phyloP scores from a whole-genome alignment of 768 basidiomycete genomes.

The Leccinum sublutescens region DNA sequence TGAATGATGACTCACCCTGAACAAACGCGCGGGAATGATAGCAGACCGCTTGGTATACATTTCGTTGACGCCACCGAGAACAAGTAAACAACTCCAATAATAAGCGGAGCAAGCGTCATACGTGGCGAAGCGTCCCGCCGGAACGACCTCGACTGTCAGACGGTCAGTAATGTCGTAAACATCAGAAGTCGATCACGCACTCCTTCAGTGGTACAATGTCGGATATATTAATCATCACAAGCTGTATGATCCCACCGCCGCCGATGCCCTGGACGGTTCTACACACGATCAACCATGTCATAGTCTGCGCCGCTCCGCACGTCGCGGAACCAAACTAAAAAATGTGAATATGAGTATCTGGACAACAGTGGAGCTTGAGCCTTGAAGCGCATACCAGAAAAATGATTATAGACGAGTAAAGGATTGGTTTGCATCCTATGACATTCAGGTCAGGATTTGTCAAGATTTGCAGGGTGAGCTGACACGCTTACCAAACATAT shows the following conservation, averaged over 20 bases:
- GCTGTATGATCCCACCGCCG: slow-evolving; percentile 75
- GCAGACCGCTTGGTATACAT: slow-evolving; percentile 59
- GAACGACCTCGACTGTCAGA: slow-evolving; percentile 69
- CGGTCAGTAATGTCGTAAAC: slow-evolving; percentile 15
- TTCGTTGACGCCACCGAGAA: slow-evolving; percentile 58
- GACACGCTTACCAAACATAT: slow-evolving; percentile 40
- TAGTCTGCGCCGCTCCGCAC: slow-evolving; percentile 76
- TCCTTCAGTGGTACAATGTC: slow-evolving; percentile 82
- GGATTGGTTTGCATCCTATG: slow-evolving; percentile 64
- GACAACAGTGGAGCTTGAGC: not conserved
- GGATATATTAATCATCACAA: slow-evolving; percentile 74
- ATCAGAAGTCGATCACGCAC: slow-evolving; percentile 38
- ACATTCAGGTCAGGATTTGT: not conserved
- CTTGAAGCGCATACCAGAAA: slow-evolving; percentile 62
- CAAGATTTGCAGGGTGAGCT: slow-evolving; percentile 21
- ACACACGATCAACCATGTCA: slow-evolving; percentile 74
- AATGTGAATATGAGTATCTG: not conserved
- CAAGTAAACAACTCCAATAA: slow-evolving; percentile 54
- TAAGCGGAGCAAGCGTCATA: slow-evolving; percentile 76
- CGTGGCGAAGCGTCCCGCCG: slow-evolving; percentile 66
- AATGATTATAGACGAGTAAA: slow-evolving; percentile 60
- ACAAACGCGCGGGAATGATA: slow-evolving; percentile 72
- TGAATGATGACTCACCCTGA: slow-evolving; percentile 46
- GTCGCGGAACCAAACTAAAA: slow-evolving; percentile 71
- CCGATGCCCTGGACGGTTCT: slow-evolving; percentile 84